phyloP scores from a whole-genome alignment of 805 yeast genomes.

The Candida sithepensis region DNA sequence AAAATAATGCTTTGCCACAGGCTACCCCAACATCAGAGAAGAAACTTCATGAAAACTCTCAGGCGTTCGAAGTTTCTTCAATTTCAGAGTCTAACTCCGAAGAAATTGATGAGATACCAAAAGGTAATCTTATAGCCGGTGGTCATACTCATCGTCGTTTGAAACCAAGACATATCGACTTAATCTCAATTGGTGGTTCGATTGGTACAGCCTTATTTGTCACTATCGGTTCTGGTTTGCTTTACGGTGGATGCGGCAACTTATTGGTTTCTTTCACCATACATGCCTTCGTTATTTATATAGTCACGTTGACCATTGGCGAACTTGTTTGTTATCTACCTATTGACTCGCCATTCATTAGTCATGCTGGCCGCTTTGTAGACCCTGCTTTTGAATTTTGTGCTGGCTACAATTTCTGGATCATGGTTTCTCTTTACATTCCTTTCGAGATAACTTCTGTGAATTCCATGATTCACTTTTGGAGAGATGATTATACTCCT shows the following conservation, averaged over 20 bases:
- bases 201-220: not conserved
- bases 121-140: not conserved
- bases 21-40: too few relatives aligned
- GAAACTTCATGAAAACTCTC: not conserved
- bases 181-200: not conserved
- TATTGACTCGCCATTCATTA: not conserved
- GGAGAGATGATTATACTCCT: not conserved
- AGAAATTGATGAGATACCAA: too few relatives aligned
- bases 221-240: not conserved
- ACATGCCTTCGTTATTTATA: not conserved
- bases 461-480: not conserved
- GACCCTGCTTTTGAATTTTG: constrained; percentile 1
- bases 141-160: not conserved
- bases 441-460: not conserved
- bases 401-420: not conserved
- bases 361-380: not conserved
- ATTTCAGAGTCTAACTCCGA: too few relatives aligned
- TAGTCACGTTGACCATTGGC: not conserved
- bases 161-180: not conserved
- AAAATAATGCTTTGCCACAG: too few relatives aligned
- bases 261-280: not conserved
- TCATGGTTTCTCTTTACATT: not conserved
- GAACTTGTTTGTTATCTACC: not conserved
- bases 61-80: not conserved
- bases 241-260: not conserved